Conservation (phyloP, 768 basidiomycete genomes). For the Suillus hirtellus region DNA sequence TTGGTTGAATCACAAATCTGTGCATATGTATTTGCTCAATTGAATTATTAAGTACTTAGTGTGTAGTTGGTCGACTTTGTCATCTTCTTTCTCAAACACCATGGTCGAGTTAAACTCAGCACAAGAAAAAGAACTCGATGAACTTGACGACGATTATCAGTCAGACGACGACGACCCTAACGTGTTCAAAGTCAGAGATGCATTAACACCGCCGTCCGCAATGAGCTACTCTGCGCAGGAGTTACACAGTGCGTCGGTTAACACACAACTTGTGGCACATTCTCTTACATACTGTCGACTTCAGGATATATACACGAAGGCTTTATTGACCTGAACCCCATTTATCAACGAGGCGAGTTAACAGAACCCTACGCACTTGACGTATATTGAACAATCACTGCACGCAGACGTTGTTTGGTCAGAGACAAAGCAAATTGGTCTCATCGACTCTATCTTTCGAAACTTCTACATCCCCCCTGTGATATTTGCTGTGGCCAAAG, state of each 20-base stretch:
- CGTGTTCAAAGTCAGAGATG: conserved; percentile 45
- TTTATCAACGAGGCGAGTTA: conserved; percentile 67
- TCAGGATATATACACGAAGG: conserved; percentile 61
- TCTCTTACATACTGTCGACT: background rate
- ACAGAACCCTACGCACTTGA: background rate
- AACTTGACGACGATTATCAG: conserved; percentile 46
- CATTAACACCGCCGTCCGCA: conserved; percentile 41
- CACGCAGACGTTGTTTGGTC: conserved; percentile 75
- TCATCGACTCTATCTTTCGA: conserved; percentile 52
- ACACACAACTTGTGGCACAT: background rate
- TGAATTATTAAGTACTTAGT: background rate
- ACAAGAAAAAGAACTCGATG: conserved; percentile 45
- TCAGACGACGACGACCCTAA: conserved; percentile 41
- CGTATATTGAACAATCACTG: conserved; percentile 1
- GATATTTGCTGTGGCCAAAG: conserved; percentile 45
- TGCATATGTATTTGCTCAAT: background rate
- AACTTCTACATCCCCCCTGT: conserved; percentile 57
- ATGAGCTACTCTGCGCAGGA: conserved; percentile 44
- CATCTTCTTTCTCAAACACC: conserved; percentile 3
- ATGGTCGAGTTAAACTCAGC: conserved; percentile 22
- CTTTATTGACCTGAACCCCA: conserved; percentile 65
- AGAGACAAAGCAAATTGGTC: conserved; percentile 57
- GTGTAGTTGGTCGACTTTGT: background rate
- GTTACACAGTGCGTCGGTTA: conserved; percentile 44
- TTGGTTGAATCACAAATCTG: background rate